Base-by-base conservation (phyloP, 768 basidiomycete species). In the Glaciozyma martinii region DNA sequence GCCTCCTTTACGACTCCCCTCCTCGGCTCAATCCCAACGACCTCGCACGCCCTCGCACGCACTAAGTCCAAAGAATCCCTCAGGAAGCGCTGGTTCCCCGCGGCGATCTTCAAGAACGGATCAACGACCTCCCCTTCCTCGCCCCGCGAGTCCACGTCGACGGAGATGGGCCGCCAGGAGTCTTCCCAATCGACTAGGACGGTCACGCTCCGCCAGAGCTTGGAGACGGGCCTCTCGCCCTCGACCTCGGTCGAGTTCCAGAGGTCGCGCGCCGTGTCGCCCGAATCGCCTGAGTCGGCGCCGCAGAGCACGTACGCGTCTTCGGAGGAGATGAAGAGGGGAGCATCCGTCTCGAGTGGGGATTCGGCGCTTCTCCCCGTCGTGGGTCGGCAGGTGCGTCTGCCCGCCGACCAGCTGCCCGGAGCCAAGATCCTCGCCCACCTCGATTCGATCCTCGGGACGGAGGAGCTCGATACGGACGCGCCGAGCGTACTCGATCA, bases 401-500 rank as follows among this genome's bases (percentile, higher is more conserved):
- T 69, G 12, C 63, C 65, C 0, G 58, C 59, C 21, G 46, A 59
- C 19, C 15, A 61, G 21, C 62, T 58, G 10, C 60, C 63, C 5
- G 7, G 60, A 47, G 50, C 50, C 27, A 56, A 52, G 29, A 69
- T 56, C 65, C 60, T 59, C 47, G 76, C 49, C 67, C 76, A 65
- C 73, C 77, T 66, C 67, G 70, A 40, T 56, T 78, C 42, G 53
- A 75, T 65, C 71, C 73, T 78, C 29, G 65, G 57, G 6, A 66
- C 67, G 23, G 74, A 71, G 40, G 71, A 71, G 61, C 71, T 72
- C 40, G 63, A 47, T 23, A 32, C 60, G 12, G 12, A 54, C 8
- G 53, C 74, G 81, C 79, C 86, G 8, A 81, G 82, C 53, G 81
- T 81, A 33, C 80, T 93, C 58, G 90, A 94, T 69, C 85, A 89